Evolutionary conservation across 306 rosid species (phyloP), one percentile per base, ranked within the genome.

Genomic region (Begonia loranthoides): DNA sequence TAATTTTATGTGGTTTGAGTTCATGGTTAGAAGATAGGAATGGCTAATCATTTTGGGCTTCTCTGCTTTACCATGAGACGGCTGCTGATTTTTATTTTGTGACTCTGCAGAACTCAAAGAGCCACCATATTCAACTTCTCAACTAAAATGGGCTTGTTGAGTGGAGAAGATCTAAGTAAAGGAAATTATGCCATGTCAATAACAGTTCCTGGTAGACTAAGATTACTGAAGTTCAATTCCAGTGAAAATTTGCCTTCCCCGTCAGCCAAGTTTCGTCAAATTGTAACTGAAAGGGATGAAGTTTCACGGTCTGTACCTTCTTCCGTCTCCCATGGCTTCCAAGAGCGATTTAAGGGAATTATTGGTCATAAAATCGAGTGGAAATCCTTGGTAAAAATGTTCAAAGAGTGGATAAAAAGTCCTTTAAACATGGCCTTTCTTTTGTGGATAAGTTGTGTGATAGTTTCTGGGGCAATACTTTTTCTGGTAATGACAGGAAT

Each of bases 401-500:
- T 72, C 69, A 66, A 49, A 45, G 46, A 45, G 36, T 81, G 89
- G 81, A 71, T 77, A 14, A 74, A 64, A 65, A 58, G 66, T 16
- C 81, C 79, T 57, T 51, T 69, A 48, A 81, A 74, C 67, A 66
- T 81, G 70, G 79, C 65, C 44, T 17, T 81, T 59, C 63, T 81
- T 55, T 44, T 69, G 55, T 81, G 89, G 81, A 54, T 74, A 45
- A 51, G 6, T 16, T 71, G 75, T 52, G 75, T 77, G 15, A 61
- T 63, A 14, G 24, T 77, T 58, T 81, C 79, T 9, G 81, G 81
- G 44, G 81, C 71, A 15, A 68, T 77, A 49, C 75, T 81, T 13
- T 81, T 77, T 54, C 89, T 81, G 11, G 79, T 81, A 17, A 74
- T 77, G 75, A 74, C 81, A 51, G 76, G 84, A 56, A 77, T 77